Evolutionary conservation across 192 early-diverging fungal genomes (phyloP), one percentile per base, ranked within the genome.

Genomic region (Dispira simplex): DNA sequence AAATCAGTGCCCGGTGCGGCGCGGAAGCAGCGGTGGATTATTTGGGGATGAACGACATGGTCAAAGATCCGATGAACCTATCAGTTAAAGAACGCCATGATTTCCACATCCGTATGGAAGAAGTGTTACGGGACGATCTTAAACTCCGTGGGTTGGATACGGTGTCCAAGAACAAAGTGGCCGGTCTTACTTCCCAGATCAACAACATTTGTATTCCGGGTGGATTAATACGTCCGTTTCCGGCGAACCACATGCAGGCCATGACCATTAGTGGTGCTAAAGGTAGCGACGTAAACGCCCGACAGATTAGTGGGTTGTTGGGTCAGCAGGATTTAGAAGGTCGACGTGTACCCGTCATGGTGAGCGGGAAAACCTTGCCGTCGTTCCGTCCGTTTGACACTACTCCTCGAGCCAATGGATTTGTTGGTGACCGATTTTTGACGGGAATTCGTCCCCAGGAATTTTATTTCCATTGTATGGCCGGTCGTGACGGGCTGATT

Each of bases 251-350:
- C 76, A 97, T 99, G 94, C 91, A 95, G 78, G 83, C 93, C 70
- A 99, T 99, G 97, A 95, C 91, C 1, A 85, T 92, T 46, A 93
- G 94, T 53, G 97, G 97, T 66, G 95, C 97, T 67, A 99, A 99
- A 74, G 97, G 97, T 48, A 90, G 85, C 20, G 85, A 83, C 63
- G 88, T 98, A 63, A 99, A 99, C 71, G 85, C 91, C 27, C 88
- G 88, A 11, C 97, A 99, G 73, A 99, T 99, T 74, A 93, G 94
- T 11, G 96, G 93, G 79, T 77, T 89, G 60, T 80, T 99, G 46
- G 95, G 97, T 65, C 97, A 99, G 73, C 95, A 98, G 77, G 90
- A 93, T 70, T 79, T 99, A 58, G 97, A 99, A 74, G 97, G 97
- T 70, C 83, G 89, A 26, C 85, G 97, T 75, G 95, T 99, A 53